Base-by-base conservation (phyloP, 176 grass and related monocot species). In the Microstegium vimineum region DNA sequence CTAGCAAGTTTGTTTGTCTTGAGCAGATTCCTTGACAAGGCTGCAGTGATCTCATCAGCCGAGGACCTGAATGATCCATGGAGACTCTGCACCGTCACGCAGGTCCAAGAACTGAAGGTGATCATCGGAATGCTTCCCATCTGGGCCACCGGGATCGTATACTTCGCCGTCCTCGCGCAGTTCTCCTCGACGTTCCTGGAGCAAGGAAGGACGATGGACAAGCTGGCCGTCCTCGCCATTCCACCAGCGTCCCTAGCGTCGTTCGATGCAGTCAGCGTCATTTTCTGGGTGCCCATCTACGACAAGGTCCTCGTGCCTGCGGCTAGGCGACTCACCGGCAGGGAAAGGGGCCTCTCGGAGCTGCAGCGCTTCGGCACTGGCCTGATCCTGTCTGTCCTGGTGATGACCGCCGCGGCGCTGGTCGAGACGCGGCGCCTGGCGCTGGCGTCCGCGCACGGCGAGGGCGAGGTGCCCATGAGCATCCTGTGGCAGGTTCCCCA, bases 21-120 rank as follows among this genome's bases (percentile, higher is more conserved):
- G n/a, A n/a, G n/a, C n/a, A n/a, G 86, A 26, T 84, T 89, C 47
- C 42, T 89, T 17, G 82, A 89, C 52, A 89, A 81, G 69, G 87
- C 87, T 33, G 82, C 87, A 11, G 79, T 83, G 9, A 3, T 42
- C 32, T 47, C 45, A 47, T 47, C 45, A 47, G 17, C 45, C 17
- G 45, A 16, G 17, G 45, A 47, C n/a, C n/a, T n/a, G n/a, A n/a
- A n/a, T 47, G 45, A 47, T 47, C 77, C 74, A 15, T 80, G 82
- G 82, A 79, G 57, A 42, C 27, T 85, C 18, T 89, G 82, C 77
- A 89, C 82, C 5, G 70, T 89, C 38, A 81, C 87, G 35, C 87
- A 89, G 30, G 87, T 89, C 4, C 77, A 89, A 79, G 82, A 89
- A 66, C 62, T 89, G 62, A 89, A 84, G 69, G 80, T 89, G 37